Evolutionary conservation across 352 stramenopile species (phyloP).

Genomic region (Phytopythium chamaehyphon): DNA sequence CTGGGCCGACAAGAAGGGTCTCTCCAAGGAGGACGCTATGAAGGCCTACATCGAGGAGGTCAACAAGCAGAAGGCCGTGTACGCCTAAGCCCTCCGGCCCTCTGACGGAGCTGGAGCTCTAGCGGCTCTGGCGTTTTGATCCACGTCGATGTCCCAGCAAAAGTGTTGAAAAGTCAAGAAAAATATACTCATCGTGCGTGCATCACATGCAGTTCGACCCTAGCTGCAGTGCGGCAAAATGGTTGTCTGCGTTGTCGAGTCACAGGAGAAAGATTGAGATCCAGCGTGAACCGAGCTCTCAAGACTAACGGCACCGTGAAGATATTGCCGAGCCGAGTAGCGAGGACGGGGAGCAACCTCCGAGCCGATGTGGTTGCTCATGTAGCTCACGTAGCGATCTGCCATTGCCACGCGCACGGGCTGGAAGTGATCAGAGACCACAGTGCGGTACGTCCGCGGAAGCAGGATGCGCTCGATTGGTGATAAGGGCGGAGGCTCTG

Average conservation of each 20-base stretch:
- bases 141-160: background rate
- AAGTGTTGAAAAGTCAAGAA: background rate
- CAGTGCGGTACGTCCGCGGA: background rate
- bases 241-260: conserved; percentile 1
- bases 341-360: background rate
- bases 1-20: conserved; percentile 81
- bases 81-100: conserved; percentile 47
- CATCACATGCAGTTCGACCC: too few species aligned
- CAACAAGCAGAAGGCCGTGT: conserved; percentile 77
- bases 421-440: background rate
- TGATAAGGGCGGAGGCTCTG: too few species aligned
- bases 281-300: background rate
- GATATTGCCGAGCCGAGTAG: background rate
- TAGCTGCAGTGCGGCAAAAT: too few species aligned
- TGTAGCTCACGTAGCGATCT: background rate
- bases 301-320: background rate
- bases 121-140: background rate
- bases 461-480: background rate
- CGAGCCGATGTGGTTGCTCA: conserved; percentile 1
- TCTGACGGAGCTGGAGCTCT: background rate
- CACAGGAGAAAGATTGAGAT: background rate
- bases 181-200: background rate
- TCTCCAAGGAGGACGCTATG: conserved; percentile 85
- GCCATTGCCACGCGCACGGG: background rate
- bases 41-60: conserved; percentile 85